Conservation (phyloP, 768 basidiomycete species). For the Rhizopogon sp. region DNA sequence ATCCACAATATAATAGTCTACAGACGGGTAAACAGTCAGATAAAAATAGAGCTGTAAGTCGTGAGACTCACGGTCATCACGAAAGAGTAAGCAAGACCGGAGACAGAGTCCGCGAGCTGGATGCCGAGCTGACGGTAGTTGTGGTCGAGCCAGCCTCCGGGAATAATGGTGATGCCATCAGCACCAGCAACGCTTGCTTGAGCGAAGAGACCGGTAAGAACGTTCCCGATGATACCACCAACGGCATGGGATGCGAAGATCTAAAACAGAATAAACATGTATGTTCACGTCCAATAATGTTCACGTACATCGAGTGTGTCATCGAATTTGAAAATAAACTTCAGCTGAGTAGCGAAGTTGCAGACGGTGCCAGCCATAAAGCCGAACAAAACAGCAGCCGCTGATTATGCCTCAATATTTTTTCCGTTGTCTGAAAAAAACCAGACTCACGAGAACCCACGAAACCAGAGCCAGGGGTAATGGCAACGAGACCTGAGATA, state of each 20-base stretch:
- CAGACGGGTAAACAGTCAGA: background rate
- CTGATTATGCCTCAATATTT: slow-evolving; percentile 21
- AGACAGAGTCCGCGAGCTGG: slow-evolving; percentile 72
- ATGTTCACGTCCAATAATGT: background rate
- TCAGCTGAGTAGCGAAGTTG: slow-evolving; percentile 96
- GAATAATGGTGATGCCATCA: slow-evolving; percentile 63
- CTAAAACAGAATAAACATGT: slow-evolving; percentile 29
- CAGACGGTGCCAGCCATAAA: slow-evolving; percentile 78
- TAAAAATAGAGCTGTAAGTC: background rate
- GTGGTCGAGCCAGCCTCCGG: slow-evolving; percentile 87
- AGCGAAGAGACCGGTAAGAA: slow-evolving; percentile 87
- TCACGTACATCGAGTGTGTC: slow-evolving; percentile 71
- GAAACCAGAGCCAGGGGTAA: slow-evolving; percentile 80
- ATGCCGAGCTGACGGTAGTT: slow-evolving; percentile 80
- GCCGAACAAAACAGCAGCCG: slow-evolving; percentile 83
- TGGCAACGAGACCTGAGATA: slow-evolving; percentile 85
- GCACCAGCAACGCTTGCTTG: slow-evolving; percentile 73
- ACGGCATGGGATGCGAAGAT: slow-evolving; percentile 86
- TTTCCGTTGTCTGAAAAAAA: background rate
- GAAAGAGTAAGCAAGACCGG: slow-evolving; percentile 68
- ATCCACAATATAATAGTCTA: slow-evolving; percentile 80
- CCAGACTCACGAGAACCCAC: slow-evolving; percentile 64
- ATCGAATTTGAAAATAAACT: slow-evolving; percentile 73
- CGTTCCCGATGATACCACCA: slow-evolving; percentile 76
- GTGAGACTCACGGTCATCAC: slow-evolving; percentile 58